Percentiles rank a stretch among this genome's conserved stretches.
These are phyloP conservation scores for Stereum hirsutum DNA, from an alignment of 1,284 basidiomycete species.

Conservation along the genomic window DNA sequence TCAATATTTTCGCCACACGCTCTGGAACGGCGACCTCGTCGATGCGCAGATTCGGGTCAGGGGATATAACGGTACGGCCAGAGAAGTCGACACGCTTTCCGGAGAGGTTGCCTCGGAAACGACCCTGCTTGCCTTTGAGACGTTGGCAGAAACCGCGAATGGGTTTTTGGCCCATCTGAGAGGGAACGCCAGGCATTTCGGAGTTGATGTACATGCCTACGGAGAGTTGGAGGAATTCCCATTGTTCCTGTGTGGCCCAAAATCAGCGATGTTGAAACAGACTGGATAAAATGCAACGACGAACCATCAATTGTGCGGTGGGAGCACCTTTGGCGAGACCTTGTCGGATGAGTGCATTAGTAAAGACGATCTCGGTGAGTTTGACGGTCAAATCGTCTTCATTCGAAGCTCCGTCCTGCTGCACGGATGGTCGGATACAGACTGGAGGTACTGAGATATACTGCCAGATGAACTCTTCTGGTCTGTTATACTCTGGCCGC, in stretches of 20 bases:
- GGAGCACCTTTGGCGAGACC: slow-evolving; percentile 84
- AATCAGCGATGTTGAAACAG: slow-evolving; percentile 9
- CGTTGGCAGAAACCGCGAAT: slow-evolving; percentile 97
- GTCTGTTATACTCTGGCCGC: slow-evolving; percentile 83
- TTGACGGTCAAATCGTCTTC: slow-evolving; percentile 99
- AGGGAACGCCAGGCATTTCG: slow-evolving; percentile 88
- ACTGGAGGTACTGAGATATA: slow-evolving; percentile 98
- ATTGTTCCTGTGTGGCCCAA: slow-evolving; percentile 68
- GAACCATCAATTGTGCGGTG: slow-evolving; percentile 84
- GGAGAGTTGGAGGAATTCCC: slow-evolving; percentile 94
- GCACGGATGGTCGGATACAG: slow-evolving; percentile 94
- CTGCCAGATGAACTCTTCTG: slow-evolving; percentile 99
- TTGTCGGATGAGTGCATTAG: slow-evolving; percentile 89
- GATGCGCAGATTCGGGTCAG: slow-evolving; percentile 96
- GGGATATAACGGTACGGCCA: slow-evolving; percentile 96
- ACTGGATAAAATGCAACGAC: slow-evolving; percentile 11
- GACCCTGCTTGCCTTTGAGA: slow-evolving; percentile 97
- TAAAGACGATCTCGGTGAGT: slow-evolving; percentile 94
- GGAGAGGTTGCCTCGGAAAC: slow-evolving; percentile 96
- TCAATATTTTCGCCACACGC: slow-evolving; percentile 91
- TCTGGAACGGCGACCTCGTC: slow-evolving; percentile 98
- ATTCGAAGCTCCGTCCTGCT: slow-evolving; percentile 95
- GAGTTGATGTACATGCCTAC: slow-evolving; percentile 99
- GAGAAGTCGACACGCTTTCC: slow-evolving; percentile 99
- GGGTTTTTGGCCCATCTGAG: slow-evolving; percentile 80